Evolutionary conservation across 768 basidiomycete species (phyloP), one percentile per base, ranked within the genome.

Genomic region (Phlegmacium glaucopus): DNA sequence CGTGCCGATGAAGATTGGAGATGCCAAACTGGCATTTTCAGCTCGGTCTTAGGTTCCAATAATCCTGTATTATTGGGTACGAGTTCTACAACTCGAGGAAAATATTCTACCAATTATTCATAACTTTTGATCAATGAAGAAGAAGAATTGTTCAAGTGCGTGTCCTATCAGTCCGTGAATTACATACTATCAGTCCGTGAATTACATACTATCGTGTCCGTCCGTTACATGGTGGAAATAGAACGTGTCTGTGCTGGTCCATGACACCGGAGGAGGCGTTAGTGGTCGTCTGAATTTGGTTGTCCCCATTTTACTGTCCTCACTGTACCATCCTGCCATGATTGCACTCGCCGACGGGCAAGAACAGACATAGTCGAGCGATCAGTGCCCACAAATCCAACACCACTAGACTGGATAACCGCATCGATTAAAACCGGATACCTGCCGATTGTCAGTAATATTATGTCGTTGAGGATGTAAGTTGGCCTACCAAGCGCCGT

Each of bases 361-460:
- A 90, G 53, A 38, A 79, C 67, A 2, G 83, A 81, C 79, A 87
- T 87, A 4, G 87, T 89, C 28, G 85, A 87, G 35, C 71, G 57
- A 52, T 84, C 77, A 1, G 85, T 88, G 8, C 86, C 88, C 11
- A 90, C 78, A 56, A 90, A 83, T 2, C 85, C 88, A 9, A 71
- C 60, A 16, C 80, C 86, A 32, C 66, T 67, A 0, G 84, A 83
- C 56, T 90, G 88, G 47, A 87, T 77, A 8, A 78, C 80, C 4
- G 85, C 83, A 57, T 89, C 87, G 42, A 89, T 74, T 42, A 90
- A 64, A n/a, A 85, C 66, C 10, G 85, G 83, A 61, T 86, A 83
- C 84, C 85, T 85, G 54, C 16, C 34, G 15, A 39, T 42, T 44
- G 43, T 46, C 11, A 36, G 35, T 28, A 39, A 39, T 13, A 44